Evolutionary conservation across 345 rosid genomes (phyloP).

Genomic region (Hibiscus trionum): DNA sequence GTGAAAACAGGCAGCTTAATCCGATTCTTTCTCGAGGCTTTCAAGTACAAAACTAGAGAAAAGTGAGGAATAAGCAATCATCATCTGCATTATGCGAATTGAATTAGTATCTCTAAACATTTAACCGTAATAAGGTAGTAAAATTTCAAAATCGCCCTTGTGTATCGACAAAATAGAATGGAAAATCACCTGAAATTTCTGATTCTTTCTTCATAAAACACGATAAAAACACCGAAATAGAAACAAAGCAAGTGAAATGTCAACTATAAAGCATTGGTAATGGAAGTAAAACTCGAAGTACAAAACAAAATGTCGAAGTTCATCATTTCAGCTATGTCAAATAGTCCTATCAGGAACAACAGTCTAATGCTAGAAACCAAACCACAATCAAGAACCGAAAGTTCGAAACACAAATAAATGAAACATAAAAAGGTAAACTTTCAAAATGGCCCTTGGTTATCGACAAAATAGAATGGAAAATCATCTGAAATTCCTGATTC

Average conservation of each 20-base stretch:
- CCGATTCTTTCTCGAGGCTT: slow-evolving; percentile 61
- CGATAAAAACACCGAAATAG: background rate
- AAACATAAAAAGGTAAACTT: background rate
- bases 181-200: too few species aligned
- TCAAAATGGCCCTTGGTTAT: background rate
- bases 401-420: too few species aligned
- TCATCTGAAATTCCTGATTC: too few species aligned
- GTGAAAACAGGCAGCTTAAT: slow-evolving; percentile 47
- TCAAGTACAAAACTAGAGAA: slow-evolving; percentile 79
- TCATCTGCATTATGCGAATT: slow-evolving; percentile 45
- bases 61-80: slow-evolving; percentile 77
- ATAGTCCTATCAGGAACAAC: background rate
- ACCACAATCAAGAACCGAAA: background rate
- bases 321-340: background rate
- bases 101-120: too few species aligned
- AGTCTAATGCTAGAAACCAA: background rate
- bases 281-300: background rate
- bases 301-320: background rate
- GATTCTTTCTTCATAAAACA: background rate
- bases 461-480: too few species aligned
- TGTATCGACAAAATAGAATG: background rate
- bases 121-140: background rate
- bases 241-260: background rate
- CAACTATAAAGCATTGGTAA: background rate
- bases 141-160: background rate